Conservation (phyloP, 2,329 filamentous ascomycete species). For the Colletotrichum australisinense region DNA sequence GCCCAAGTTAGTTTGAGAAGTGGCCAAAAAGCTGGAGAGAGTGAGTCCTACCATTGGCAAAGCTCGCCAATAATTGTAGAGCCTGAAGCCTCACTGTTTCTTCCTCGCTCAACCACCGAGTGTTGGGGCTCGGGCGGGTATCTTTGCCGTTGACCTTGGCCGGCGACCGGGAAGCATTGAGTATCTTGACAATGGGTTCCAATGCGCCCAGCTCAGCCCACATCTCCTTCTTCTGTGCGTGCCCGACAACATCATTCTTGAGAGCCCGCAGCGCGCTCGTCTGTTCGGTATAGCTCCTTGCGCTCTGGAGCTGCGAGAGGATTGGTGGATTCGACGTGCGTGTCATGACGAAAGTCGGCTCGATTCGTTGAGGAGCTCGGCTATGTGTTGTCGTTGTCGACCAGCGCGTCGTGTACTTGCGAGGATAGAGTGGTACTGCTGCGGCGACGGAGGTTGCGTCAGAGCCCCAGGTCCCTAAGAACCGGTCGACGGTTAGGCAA, state of each 20-base stretch:
- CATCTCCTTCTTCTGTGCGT: constrained; percentile 85
- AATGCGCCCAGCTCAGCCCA: constrained; percentile 80
- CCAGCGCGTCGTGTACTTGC: constrained; percentile 26
- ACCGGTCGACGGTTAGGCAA: constrained; percentile 25
- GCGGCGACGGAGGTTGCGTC: constrained; percentile 30
- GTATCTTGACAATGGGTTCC: constrained; percentile 63
- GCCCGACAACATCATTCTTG: constrained; percentile 92
- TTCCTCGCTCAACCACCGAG: constrained; percentile 63
- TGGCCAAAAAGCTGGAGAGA: not conserved
- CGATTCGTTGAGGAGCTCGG: constrained; percentile 5
- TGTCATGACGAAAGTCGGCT: constrained; percentile 56
- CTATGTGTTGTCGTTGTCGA: constrained; percentile 22
- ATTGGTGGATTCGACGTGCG: constrained; percentile 63
- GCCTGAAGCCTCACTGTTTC: constrained; percentile 80
- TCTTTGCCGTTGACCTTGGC: constrained; percentile 54
- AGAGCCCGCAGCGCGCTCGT: constrained; percentile 74
- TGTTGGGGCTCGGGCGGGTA: constrained; percentile 41
- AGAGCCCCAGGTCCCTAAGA: constrained; percentile 32
- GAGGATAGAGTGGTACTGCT: constrained; percentile 19
- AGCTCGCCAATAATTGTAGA: constrained; percentile 85
- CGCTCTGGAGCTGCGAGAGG: constrained; percentile 66
- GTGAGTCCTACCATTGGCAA: constrained; percentile 77
- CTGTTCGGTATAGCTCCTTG: constrained; percentile 63
- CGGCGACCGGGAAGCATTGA: constrained; percentile 49
- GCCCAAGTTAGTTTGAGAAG: constrained; percentile 4